Evolutionary conservation across 140 eudicot species (phyloP), one percentile per base, ranked within the genome.

Genomic region (Anethum foeniculum): DNA sequence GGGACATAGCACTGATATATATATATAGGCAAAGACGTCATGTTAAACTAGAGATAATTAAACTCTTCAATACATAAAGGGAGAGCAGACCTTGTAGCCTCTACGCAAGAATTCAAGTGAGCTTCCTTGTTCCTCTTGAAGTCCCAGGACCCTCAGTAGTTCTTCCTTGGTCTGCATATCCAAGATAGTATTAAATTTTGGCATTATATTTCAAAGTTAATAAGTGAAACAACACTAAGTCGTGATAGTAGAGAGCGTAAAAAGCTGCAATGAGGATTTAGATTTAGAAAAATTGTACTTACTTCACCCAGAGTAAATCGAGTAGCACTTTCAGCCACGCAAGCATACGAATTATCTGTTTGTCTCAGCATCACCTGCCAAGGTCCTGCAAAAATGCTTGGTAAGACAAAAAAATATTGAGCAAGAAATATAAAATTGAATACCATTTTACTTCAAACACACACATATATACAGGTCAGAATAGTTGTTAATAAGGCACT

Each of bases 361-460:
- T 95, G 99, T 88, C 93, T 92, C 86, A 95, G 91, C 99, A 95
- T 95, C 88, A 95, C 99, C 81, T 95, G 99, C 99, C 99, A 95
- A 38, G 99, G 99, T 84, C 99, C 99, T 95, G 90, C 77, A 84
- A 64, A 4, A 72, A 41, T 46, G 78, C 51, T 74, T 74, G 49
- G 54, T 23, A 74, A 74, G 77, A 41, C 28, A 34, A 34, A 34
- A 34, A 34, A 34, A 1, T 34, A 34, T 3, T n/a, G 68, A 23
- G 65, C 27, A n/a, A 4, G 67, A n/a, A n/a, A 7, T 27, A 23
- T n/a, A 7, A 23, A 56, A 7, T 7, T 2, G 12, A 56, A 56
- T 25, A 67, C 74, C 43, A 67, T 30, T 30, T 27, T 18, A 58
- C 67, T 21, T 56, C 21, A 41, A 41, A 65, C 72, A 13, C 39